phyloP scores from a whole-genome alignment of 768 basidiomycete species.

The Phylloporus arenicola region DNA sequence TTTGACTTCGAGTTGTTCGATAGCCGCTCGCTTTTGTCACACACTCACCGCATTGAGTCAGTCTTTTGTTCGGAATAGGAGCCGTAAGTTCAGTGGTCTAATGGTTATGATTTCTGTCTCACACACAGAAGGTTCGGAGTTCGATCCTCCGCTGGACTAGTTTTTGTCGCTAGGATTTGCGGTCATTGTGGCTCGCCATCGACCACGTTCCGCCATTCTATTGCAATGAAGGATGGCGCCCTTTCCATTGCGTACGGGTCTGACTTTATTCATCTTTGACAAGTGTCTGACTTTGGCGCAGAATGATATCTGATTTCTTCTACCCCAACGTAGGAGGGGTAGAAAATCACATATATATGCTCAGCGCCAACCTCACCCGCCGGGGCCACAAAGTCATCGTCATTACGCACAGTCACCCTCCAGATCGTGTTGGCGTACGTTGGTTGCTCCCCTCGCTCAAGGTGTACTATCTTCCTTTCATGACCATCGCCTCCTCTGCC shows the following conservation, averaged over 20 bases:
- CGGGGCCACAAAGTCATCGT: slow-evolving; percentile 92
- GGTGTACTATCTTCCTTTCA: slow-evolving; percentile 90
- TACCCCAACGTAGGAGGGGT: slow-evolving; percentile 92
- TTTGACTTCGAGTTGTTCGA: too few relatives aligned
- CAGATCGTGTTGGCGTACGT: slow-evolving; percentile 81
- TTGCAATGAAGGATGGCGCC: slow-evolving; percentile 22
- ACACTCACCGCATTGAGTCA: too few relatives aligned
- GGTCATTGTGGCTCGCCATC: neutral
- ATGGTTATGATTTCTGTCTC: slow-evolving; percentile 37
- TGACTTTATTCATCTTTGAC: neutral
- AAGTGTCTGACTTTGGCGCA: slow-evolving; percentile 24
- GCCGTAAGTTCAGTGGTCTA: slow-evolving; percentile 31
- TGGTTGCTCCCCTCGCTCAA: slow-evolving; percentile 86
- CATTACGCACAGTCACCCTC: slow-evolving; percentile 87
- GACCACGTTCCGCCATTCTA: neutral
- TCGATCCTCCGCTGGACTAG: slow-evolving; percentile 35
- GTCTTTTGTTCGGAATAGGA: neutral
- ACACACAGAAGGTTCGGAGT: slow-evolving; percentile 36
- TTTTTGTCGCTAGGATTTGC: slow-evolving; percentile 5
- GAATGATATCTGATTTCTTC: slow-evolving; percentile 98
- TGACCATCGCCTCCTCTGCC: slow-evolving; percentile 84
- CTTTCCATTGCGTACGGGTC: slow-evolving; percentile 28
- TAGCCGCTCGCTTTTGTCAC: too few relatives aligned
- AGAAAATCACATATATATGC: slow-evolving; percentile 93
- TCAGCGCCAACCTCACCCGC: slow-evolving; percentile 74